A percentile compares a stretch with the other conserved stretches of the same genome.
Evolutionary conservation across 2,329 filamentous ascomycete genomes (phyloP).

Genomic region (Calonectria ilicicola): DNA sequence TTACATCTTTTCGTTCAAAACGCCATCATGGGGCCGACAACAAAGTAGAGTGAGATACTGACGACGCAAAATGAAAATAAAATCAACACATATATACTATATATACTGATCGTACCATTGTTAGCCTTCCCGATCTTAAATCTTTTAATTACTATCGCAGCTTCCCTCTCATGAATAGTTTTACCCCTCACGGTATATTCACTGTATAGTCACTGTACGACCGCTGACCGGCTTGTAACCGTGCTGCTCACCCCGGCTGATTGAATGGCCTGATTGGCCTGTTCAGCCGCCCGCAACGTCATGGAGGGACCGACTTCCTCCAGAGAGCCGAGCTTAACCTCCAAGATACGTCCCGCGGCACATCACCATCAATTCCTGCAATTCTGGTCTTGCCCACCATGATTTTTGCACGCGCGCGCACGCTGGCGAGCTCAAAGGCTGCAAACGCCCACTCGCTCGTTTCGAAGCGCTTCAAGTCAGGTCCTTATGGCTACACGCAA

Average conservation of each 20-base stretch:
- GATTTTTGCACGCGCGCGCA: background rate
- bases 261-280: slow-evolving; percentile 16
- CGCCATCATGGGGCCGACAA: too few relatives aligned
- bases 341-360: background rate
- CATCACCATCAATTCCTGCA: background rate
- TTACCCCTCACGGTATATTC: background rate
- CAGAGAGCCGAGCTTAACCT: slow-evolving; percentile 21
- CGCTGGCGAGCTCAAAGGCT: slow-evolving; percentile 41
- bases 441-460: slow-evolving; percentile 38
- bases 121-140: too few relatives aligned
- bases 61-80: too few relatives aligned
- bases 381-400: background rate
- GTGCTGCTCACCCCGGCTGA: background rate
- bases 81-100: too few relatives aligned
- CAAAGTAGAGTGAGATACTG: too few relatives aligned
- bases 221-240: background rate
- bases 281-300: slow-evolving; percentile 14
- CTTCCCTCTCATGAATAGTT: background rate
- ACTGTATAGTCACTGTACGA: background rate
- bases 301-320: slow-evolving; percentile 10
- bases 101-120: too few relatives aligned
- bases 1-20: too few relatives aligned
- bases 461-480: slow-evolving; percentile 62
- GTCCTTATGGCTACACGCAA: slow-evolving; percentile 84
- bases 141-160: too few relatives aligned